Evolutionary conservation across 1,284 basidiomycete genomes (phyloP).

Genomic region (Blastosporella zonata): DNA sequence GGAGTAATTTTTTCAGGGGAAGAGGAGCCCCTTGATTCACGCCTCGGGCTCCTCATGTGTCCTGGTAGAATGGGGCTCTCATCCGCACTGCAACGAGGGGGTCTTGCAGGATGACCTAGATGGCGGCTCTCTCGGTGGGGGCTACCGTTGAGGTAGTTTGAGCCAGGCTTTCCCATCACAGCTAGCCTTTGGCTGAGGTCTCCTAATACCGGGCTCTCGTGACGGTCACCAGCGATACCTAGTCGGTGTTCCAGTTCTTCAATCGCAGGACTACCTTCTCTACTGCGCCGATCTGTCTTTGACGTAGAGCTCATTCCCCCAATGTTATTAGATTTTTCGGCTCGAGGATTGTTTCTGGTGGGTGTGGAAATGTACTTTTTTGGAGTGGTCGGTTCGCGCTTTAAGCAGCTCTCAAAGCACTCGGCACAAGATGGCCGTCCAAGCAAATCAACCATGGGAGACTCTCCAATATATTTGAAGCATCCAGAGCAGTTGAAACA

Average conservation of each 20-base stretch:
- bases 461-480: constrained; percentile 64
- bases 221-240: constrained; percentile 49
- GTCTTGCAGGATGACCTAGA: constrained; percentile 25
- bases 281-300: constrained; percentile 30
- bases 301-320: constrained; percentile 34
- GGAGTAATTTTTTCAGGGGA: constrained; percentile 16
- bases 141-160: constrained; percentile 15
- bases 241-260: constrained; percentile 57
- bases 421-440: constrained; percentile 73
- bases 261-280: constrained; percentile 51
- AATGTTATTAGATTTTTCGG: constrained; percentile 34
- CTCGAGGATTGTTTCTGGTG: constrained; percentile 27
- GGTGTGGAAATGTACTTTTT: constrained; percentile 32
- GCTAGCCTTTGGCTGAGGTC: constrained; percentile 49
- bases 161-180: constrained; percentile 32
- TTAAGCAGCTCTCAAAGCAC: constrained; percentile 73
- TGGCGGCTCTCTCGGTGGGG: constrained; percentile 26
- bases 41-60: constrained; percentile 26
- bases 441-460: constrained; percentile 76
- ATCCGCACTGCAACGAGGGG: constrained; percentile 20
- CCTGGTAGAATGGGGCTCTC: constrained; percentile 29
- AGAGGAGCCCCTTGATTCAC: background rate
- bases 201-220: constrained; percentile 62
- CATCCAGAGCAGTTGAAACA: constrained; percentile 76
- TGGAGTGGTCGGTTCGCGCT: constrained; percentile 46